Base-by-base conservation (phyloP, 73 alveolate genomes). In the Paraurostyla sp. region DNA sequence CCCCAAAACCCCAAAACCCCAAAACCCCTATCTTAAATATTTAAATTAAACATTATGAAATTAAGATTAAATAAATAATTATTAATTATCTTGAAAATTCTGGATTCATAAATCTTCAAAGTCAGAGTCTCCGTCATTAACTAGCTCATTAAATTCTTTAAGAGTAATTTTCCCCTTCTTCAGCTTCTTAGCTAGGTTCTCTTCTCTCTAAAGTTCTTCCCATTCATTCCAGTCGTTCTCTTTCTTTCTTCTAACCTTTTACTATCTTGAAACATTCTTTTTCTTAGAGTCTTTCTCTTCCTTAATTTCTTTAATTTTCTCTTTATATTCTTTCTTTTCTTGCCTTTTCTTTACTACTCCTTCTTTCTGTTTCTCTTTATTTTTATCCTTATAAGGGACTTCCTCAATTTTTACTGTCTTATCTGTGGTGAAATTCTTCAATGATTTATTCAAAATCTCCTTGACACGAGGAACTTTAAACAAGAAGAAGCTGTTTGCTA, bases 391-490 rank as follows among this genome's bases (percentile, higher is more conserved):
- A 90, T 96, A 98, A n/a, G 93, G 92, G 40, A 98, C 93, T 0
- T 84, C 87, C 15, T 93, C 94, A 2, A 98, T 94, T 60, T 92
- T 97, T 50, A 97, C 60, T 48, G 76, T 80, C 22, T 90, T 71
- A 52, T 98, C 95, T 16, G 85, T 84, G 49, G 25, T 59, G 81
- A 88, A 96, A 94, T 59, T 93, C 93, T 83, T 95, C 54, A 80
- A 88, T 85, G 89, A 87, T 76, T 96, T 95, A 45, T 98, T 96
- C 56, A 96, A 89, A 91, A 98, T 97, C 93, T 99, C 99, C 93
- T 97, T 98, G 80, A 99, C 94, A 75, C 99, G 89, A 1, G 99
- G 99, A 15, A 98, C 87, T 43, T 98, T 86, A 65, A 99, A 91
- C 58, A 99, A 91, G 75, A 85, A 94, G 92, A 96, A 97, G 52